Percentiles rank a stretch among this genome's conserved stretches.
phyloP scores from a whole-genome alignment of 2,329 filamentous ascomycete species.

The Pochonia chlamydosporia region DNA sequence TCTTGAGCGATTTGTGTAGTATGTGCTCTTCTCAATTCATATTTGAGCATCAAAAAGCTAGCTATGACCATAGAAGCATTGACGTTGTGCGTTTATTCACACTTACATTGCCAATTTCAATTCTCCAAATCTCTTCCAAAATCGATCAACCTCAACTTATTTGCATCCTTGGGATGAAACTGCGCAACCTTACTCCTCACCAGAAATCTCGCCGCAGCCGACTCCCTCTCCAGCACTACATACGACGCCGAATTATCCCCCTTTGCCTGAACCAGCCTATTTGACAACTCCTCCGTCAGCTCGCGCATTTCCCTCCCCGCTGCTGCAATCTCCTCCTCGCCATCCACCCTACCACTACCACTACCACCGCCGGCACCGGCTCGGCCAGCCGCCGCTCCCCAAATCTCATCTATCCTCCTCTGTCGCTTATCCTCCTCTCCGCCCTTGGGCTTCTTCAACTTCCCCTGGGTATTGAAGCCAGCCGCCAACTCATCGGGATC shows the following conservation, averaged over 20 bases:
- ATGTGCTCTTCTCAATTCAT: too few relatives aligned
- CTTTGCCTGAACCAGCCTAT: slow-evolving; percentile 47
- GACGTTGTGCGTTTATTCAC: too few relatives aligned
- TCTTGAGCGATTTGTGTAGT: background rate
- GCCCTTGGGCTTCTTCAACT: slow-evolving; percentile 43
- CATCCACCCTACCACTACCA: slow-evolving; percentile 16
- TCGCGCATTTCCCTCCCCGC: slow-evolving; percentile 53
- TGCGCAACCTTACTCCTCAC: slow-evolving; percentile 61
- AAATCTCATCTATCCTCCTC: slow-evolving; percentile 59
- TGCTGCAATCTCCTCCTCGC: slow-evolving; percentile 42
- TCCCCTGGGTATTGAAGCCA: slow-evolving; percentile 56
- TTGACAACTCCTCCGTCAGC: slow-evolving; percentile 55
- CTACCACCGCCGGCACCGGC: slow-evolving; percentile 14
- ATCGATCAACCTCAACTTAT: slow-evolving; percentile 52
- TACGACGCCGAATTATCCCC: slow-evolving; percentile 53
- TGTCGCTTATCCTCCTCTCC: slow-evolving; percentile 45
- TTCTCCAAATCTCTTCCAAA: slow-evolving; percentile 58
- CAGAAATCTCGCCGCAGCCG: slow-evolving; percentile 57
- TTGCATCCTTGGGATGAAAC: slow-evolving; percentile 60
- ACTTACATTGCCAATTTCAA: slow-evolving; percentile 29
- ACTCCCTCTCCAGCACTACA: slow-evolving; percentile 52
- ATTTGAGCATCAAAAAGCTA: too few relatives aligned
- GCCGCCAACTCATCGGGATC: slow-evolving; percentile 52
- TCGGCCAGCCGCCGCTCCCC: slow-evolving; percentile 33
- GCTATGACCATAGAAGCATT: too few relatives aligned